phyloP scores from a whole-genome alignment of 2,329 filamentous ascomycete genomes.

The Escovopsis sp. region DNA sequence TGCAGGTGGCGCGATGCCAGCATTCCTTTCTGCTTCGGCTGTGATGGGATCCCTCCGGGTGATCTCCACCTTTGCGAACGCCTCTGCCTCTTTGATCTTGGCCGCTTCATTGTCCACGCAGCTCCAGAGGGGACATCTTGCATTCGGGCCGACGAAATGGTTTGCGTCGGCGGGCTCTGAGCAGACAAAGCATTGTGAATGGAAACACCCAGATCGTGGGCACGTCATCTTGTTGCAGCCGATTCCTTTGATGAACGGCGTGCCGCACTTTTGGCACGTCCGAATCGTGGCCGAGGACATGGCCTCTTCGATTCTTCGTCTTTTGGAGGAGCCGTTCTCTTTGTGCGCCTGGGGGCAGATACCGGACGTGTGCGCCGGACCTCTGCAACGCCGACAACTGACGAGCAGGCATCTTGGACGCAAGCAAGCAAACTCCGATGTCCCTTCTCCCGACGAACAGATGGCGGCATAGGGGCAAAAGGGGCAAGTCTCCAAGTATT shows the following conservation, averaged over 20 bases:
- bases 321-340: slow-evolving; percentile 43
- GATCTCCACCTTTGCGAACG: too few species aligned
- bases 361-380: slow-evolving; percentile 54
- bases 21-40: too few species aligned
- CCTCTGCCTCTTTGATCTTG: slow-evolving; percentile 28
- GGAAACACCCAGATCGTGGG: slow-evolving; percentile 32
- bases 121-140: slow-evolving; percentile 56
- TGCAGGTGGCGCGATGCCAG: too few species aligned
- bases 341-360: slow-evolving; percentile 51
- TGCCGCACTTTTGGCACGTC: slow-evolving; percentile 54
- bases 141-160: slow-evolving; percentile 47
- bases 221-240: slow-evolving; percentile 82
- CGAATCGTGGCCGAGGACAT: slow-evolving; percentile 70
- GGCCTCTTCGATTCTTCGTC: slow-evolving; percentile 64
- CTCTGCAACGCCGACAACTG: slow-evolving; percentile 54
- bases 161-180: slow-evolving; percentile 47
- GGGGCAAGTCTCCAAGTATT: slow-evolving; percentile 60
- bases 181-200: slow-evolving; percentile 56
- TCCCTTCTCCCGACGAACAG: slow-evolving; percentile 47
- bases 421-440: slow-evolving; percentile 60
- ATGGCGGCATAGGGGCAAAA: slow-evolving; percentile 73
- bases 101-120: slow-evolving; percentile 27
- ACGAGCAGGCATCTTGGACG: slow-evolving; percentile 47
- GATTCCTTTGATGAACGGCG: slow-evolving; percentile 61
- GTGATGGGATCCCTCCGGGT: too few species aligned